Conservation (phyloP, 345 rosid genomes). For the Citrus inodora region DNA sequence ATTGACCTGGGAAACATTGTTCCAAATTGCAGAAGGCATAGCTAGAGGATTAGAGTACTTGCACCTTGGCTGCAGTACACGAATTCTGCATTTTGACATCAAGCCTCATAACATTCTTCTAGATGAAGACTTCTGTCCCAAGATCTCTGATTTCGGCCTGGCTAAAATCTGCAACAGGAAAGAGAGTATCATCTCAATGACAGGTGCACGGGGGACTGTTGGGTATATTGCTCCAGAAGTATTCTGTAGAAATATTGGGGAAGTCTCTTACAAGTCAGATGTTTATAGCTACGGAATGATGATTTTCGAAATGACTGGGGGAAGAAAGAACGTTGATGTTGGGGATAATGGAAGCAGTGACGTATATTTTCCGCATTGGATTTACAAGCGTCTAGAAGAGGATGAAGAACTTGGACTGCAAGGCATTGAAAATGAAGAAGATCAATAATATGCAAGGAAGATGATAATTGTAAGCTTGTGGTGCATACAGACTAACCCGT, state of each 20-base stretch:
- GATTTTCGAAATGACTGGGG: background rate
- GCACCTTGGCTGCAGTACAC: background rate
- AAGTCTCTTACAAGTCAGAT: background rate
- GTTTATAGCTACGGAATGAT: background rate
- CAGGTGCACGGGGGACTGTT: background rate
- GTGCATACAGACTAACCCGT: slow-evolving; percentile 9
- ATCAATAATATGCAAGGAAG: slow-evolving; percentile 4
- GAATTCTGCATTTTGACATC: slow-evolving; percentile 5
- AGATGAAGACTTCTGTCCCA: background rate
- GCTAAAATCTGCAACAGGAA: background rate
- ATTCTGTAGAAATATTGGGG: background rate
- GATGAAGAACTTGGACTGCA: background rate
- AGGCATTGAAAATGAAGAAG: background rate
- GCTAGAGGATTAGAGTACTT: slow-evolving; percentile 8
- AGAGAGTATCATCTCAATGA: background rate
- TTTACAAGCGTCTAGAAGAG: background rate
- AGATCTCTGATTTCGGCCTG: background rate
- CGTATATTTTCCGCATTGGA: background rate
- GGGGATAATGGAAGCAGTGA: background rate
- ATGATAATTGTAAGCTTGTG: slow-evolving; percentile 21
- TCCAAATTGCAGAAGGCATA: background rate
- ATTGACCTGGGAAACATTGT: background rate
- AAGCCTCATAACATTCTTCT: background rate
- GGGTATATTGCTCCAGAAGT: slow-evolving; percentile 4
- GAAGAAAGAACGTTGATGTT: background rate